Base-by-base conservation (phyloP, 2,329 filamentous ascomycete genomes). In the Blastomyces silverae region DNA sequence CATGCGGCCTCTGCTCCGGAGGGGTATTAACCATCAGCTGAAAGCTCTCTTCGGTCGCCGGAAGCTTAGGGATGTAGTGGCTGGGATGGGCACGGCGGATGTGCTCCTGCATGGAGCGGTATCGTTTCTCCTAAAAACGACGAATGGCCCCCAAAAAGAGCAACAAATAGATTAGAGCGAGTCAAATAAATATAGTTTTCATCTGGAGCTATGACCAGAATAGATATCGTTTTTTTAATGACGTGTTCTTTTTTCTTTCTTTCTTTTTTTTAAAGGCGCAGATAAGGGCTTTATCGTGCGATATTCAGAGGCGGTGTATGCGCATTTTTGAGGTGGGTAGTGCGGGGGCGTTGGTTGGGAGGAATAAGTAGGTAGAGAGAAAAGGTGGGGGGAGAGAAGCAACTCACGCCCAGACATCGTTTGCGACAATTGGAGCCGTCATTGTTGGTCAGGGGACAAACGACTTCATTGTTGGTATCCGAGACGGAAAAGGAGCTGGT, bases 41-140 rank as follows among this genome's bases (percentile, higher is more conserved):
- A 79, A 99, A 97, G 87, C 92, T 97, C 80, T 97, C 93, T 79
- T 97, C 93, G 71, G 93, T 99, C 60, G 94, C 94, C 70, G 94
- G 93, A 72, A 97, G 89, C 85, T 97, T 97, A 61, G 94, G 88
- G 72, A 99, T 96, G 80, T 97, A 97, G 78, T 97, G 89, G 77
- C 96, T 92, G 67, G 93, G 93, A 77, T 99, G 94, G 70, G 94
- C 93, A 78, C 94, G 89, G 73, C 94, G 91, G 74, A 99, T 97
- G 76, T 99, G 94, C 84, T 99, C 94, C 80, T 97, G 94, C 91
- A 99, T 97, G 68, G 93, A 97, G 78, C 94, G 92, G 81, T 92
- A 99, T 71, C 91, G 86, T 80, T 96, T 96, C 82, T 95, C 91
- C 91, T 95, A 79, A 77, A 77, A 70, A 69, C 4, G 48, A 15